These are phyloP conservation scores for Colletotrichum graminicola DNA, from an alignment of 2,329 filamentous ascomycete genomes.

Conservation along the genomic window DNA sequence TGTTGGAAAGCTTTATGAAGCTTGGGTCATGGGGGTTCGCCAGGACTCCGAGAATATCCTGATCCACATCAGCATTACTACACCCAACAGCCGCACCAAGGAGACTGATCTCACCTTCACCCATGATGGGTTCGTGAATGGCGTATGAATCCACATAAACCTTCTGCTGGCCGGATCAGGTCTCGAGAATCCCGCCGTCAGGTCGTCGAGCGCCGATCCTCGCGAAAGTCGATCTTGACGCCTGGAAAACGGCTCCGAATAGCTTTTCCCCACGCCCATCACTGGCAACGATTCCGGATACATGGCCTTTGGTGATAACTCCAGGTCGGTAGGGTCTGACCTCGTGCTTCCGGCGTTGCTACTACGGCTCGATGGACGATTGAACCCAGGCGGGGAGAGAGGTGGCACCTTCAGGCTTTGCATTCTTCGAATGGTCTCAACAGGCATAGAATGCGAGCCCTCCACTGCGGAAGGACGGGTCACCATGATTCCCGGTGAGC, in stretches of 20 bases:
- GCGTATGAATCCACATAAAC: slow-evolving; percentile 70
- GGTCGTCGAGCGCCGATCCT: slow-evolving; percentile 46
- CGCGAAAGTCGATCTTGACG: slow-evolving; percentile 15
- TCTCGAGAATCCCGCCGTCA: slow-evolving; percentile 56
- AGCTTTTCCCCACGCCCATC: slow-evolving; percentile 1
- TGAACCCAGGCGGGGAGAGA: slow-evolving; percentile 47
- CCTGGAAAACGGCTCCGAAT: slow-evolving; percentile 21
- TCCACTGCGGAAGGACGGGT: slow-evolving; percentile 47
- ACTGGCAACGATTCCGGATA: not conserved
- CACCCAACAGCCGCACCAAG: not conserved
- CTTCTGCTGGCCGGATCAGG: slow-evolving; percentile 56
- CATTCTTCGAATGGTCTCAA: slow-evolving; percentile 3
- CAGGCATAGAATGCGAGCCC: slow-evolving; percentile 35
- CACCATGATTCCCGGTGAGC: slow-evolving; percentile 55
- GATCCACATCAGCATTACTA: not conserved
- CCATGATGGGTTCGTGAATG: slow-evolving; percentile 70
- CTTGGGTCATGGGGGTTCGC: slow-evolving; percentile 19
- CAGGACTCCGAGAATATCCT: slow-evolving; percentile 27
- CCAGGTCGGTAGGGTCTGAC: slow-evolving; percentile 50
- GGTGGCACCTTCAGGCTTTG: slow-evolving; percentile 52
- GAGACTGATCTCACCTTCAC: slow-evolving; percentile 59
- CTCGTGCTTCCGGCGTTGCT: slow-evolving; percentile 47
- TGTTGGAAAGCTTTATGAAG: slow-evolving; percentile 56
- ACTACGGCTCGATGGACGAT: slow-evolving; percentile 48
- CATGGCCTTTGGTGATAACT: slow-evolving; percentile 44